phyloP scores from a whole-genome alignment of 495 filamentous ascomycete genomes.

The Melanomma pulvis-pyrius region DNA sequence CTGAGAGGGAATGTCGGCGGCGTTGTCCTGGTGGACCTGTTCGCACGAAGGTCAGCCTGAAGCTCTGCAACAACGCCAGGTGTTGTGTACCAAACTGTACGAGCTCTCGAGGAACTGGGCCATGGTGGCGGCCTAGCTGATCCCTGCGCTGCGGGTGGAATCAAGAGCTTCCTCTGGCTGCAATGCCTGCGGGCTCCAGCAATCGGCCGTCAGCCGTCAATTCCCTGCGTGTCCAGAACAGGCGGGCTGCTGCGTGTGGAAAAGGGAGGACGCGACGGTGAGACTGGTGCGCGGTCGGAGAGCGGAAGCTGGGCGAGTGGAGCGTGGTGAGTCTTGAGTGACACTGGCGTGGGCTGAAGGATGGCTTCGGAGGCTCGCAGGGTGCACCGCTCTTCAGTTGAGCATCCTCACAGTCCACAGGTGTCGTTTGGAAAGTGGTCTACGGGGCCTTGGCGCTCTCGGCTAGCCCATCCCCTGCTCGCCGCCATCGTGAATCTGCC shows the following conservation, averaged over 20 bases:
- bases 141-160: background rate
- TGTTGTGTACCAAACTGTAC: slow-evolving; percentile 67
- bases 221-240: slow-evolving; percentile 25
- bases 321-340: background rate
- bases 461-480: background rate
- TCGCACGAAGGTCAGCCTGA: slow-evolving; percentile 66
- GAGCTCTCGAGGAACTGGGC: slow-evolving; percentile 89
- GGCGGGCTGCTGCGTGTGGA: slow-evolving; percentile 34
- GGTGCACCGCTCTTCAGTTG: background rate
- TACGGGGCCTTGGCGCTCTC: background rate
- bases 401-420: slow-evolving; percentile 2
- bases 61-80: slow-evolving; percentile 10
- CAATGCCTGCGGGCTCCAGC: slow-evolving; percentile 20
- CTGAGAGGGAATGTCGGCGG: slow-evolving; percentile 84
- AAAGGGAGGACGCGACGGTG: slow-evolving; percentile 7
- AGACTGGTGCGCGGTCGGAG: slow-evolving; percentile 5
- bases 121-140: slow-evolving; percentile 58
- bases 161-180: slow-evolving; percentile 3
- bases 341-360: background rate
- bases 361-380: background rate
- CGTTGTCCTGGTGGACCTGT: slow-evolving; percentile 92
- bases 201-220: slow-evolving; percentile 41
- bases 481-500: slow-evolving; percentile 4
- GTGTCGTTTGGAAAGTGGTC: slow-evolving; percentile 4
- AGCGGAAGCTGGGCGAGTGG: background rate